phyloP scores from a whole-genome alignment of 1,284 basidiomycete species.

The Ceratobasidium theobromae region DNA sequence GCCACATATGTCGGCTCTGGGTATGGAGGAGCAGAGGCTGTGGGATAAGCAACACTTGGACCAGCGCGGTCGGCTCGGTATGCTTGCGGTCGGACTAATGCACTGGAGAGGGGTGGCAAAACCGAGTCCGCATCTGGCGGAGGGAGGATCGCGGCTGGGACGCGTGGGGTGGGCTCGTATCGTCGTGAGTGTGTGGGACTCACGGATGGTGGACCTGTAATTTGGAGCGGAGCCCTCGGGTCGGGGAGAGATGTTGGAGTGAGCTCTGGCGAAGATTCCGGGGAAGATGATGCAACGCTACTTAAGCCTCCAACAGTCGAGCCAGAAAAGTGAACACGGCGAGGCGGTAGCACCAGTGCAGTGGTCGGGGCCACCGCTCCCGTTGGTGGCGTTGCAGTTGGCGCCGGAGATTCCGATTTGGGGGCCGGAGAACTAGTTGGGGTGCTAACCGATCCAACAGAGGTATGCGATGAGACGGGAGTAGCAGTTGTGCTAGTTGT shows the following conservation, averaged over 20 bases:
- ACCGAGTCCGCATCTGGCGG: constrained; percentile 15
- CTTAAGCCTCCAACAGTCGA: constrained; percentile 24
- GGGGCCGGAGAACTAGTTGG: constrained; percentile 12
- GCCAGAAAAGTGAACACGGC: constrained; percentile 24
- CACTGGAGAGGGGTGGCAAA: constrained; percentile 9
- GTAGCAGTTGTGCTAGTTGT: not conserved
- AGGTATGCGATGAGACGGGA: constrained; percentile 14
- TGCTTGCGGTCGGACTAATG: constrained; percentile 20
- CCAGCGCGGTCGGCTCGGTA: constrained; percentile 7
- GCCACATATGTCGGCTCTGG: constrained; percentile 14
- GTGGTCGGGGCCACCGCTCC: constrained; percentile 1
- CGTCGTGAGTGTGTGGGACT: constrained; percentile 13
- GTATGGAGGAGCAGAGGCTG: constrained; percentile 23
- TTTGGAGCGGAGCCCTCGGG: constrained; percentile 1
- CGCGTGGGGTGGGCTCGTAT: constrained; percentile 29
- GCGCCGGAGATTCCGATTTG: not conserved
- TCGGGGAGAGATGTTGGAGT: constrained; percentile 3
- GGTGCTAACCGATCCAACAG: not conserved
- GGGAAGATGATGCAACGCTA: constrained; percentile 21
- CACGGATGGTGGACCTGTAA: not conserved
- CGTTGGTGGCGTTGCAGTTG: not conserved
- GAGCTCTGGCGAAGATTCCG: constrained; percentile 9
- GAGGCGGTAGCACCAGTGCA: constrained; percentile 15
- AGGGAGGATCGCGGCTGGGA: constrained; percentile 9
- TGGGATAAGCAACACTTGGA: constrained; percentile 7